phyloP scores from a whole-genome alignment of 23 red algal genomes.

The Gracilaria vermiculophylla region DNA sequence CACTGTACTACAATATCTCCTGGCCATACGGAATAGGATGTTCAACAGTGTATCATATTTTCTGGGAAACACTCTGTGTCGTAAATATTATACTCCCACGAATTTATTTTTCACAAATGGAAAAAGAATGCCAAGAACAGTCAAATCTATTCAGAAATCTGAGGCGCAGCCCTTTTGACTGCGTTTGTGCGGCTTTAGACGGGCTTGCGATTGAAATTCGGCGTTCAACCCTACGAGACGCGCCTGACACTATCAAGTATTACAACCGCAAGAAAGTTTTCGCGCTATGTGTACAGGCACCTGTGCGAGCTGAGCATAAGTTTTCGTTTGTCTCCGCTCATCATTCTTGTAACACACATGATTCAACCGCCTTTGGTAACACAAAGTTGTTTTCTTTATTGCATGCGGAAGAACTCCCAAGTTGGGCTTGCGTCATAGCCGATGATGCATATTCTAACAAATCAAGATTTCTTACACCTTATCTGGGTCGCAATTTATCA shows the following conservation, averaged over 20 bases:
- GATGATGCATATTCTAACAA: not conserved
- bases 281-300: not conserved
- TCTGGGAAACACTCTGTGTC: not conserved
- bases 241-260: not conserved
- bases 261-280: not conserved
- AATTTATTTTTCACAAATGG: not conserved
- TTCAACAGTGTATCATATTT: not conserved
- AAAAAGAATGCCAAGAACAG: not conserved
- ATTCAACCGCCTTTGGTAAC: not conserved
- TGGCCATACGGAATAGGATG: not conserved
- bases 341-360: not conserved
- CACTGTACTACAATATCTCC: too few relatives aligned
- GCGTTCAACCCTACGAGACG: not conserved
- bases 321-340: not conserved
- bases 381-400: not conserved
- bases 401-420: not conserved
- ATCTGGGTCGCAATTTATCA: not conserved
- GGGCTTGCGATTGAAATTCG: not conserved
- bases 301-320: not conserved
- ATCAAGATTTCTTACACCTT: not conserved
- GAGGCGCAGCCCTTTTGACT: not conserved
- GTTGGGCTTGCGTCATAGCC: not conserved
- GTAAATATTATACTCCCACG: not conserved
- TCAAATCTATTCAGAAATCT: not conserved
- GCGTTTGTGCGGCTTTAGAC: not conserved